Percentiles rank a stretch among this genome's conserved stretches.
Conservation (phyloP, 2,329 filamentous ascomycete species). For the Macrophomina phaseolina region DNA sequence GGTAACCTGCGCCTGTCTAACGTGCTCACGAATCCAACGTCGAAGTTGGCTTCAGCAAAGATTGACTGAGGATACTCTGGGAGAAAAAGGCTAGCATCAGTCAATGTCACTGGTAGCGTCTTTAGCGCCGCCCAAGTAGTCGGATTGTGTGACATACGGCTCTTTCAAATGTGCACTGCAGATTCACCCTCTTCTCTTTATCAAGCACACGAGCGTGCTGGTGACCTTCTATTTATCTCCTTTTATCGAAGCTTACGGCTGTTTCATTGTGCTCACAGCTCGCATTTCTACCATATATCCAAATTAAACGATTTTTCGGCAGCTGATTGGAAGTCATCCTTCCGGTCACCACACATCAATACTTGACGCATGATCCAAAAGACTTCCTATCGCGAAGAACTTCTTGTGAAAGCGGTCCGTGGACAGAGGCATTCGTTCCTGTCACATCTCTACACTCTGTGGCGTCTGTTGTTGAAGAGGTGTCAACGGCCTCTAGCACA, state of each 20-base stretch:
- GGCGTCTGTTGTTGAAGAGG: no score
- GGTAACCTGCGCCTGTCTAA: constrained; percentile 77
- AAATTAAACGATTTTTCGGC: not conserved
- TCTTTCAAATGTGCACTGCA: not conserved
- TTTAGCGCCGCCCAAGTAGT: not conserved
- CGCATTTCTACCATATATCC: not conserved
- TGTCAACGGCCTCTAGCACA: no score
- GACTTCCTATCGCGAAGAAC: no score
- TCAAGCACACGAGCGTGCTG: not conserved
- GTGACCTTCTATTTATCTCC: not conserved
- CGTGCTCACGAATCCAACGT: constrained; percentile 74
- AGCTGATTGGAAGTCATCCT: no score
- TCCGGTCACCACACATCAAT: no score
- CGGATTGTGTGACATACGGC: not conserved
- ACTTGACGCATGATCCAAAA: no score
- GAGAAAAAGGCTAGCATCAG: not conserved
- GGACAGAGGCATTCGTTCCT: no score
- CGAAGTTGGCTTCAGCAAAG: constrained; percentile 73
- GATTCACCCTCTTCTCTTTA: not conserved
- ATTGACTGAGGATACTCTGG: constrained; percentile 63
- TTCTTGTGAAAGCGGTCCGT: no score
- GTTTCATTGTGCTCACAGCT: no score
- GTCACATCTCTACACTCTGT: no score
- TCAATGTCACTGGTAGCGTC: not conserved
- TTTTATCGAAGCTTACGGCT: not conserved